Conservation (phyloP, 2,329 filamentous ascomycete genomes). For the Endocalyx cinctus region DNA sequence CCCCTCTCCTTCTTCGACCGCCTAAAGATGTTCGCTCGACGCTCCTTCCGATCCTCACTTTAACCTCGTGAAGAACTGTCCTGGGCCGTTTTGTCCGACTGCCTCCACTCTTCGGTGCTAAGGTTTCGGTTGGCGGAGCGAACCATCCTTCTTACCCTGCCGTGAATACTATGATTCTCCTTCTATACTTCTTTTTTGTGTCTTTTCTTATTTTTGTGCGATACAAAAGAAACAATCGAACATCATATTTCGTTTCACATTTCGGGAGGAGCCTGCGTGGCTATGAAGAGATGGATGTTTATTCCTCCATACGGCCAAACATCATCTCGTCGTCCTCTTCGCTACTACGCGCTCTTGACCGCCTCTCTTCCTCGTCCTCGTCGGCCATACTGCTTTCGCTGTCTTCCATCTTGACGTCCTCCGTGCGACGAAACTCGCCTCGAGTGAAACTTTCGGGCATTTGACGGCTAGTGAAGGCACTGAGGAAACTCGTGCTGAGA, state of each 20-base stretch:
- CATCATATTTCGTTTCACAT: conserved; percentile 28
- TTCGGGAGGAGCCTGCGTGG: conserved; percentile 12
- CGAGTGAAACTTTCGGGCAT: conserved; percentile 62
- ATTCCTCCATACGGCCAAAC: conserved; percentile 96
- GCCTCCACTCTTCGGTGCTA: conserved; percentile 65
- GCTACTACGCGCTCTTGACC: conserved; percentile 56
- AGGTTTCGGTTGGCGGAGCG: conserved; percentile 60
- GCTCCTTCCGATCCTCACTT: conserved; percentile 61
- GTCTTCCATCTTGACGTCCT: conserved; percentile 66
- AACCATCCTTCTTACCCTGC: no score
- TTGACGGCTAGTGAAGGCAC: conserved; percentile 56
- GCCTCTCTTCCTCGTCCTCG: conserved; percentile 60
- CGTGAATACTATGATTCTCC: no score
- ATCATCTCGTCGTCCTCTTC: conserved; percentile 94
- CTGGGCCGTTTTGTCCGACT: conserved; percentile 5
- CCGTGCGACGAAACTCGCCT: conserved; percentile 46
- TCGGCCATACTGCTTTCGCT: conserved; percentile 59
- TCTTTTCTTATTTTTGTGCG: no score
- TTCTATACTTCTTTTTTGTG: no score
- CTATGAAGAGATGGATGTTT: conserved; percentile 24
- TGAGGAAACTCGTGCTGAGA: conserved; percentile 57
- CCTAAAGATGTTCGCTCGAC: conserved; percentile 55
- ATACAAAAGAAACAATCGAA: conserved; percentile 48
- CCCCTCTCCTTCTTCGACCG: conserved; percentile 23
- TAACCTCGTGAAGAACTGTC: conserved; percentile 59